Conservation (phyloP, 2,329 filamentous ascomycete genomes). For the Ophiostoma tasmaniense region DNA sequence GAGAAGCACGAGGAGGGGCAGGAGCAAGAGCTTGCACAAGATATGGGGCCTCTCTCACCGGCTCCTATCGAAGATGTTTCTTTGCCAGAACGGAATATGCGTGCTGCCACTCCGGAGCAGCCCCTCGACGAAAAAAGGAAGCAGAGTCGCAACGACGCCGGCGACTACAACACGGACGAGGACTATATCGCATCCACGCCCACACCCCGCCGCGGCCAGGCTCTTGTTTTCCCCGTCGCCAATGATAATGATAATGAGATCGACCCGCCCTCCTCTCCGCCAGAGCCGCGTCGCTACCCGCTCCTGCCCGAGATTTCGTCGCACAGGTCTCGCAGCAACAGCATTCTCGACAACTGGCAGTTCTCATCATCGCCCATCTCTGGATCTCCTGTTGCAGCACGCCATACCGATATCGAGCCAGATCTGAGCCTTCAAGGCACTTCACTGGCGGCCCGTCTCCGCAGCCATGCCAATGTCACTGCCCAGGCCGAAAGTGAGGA, state of each 20-base stretch:
- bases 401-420: conserved; percentile 23
- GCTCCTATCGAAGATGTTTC: conserved; percentile 8
- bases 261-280: conserved; percentile 51
- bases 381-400: conserved; percentile 38
- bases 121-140: conserved; percentile 20
- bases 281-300: conserved; percentile 44
- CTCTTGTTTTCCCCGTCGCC: conserved; percentile 35
- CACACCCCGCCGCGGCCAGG: conserved; percentile 49
- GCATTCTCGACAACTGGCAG: conserved; percentile 40
- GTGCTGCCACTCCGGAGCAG: conserved; percentile 39
- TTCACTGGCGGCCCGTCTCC: background rate
- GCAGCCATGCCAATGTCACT: background rate
- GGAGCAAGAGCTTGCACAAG: background rate
- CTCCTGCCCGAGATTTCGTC: conserved; percentile 45
- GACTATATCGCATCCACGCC: conserved; percentile 53
- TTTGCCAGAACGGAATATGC: conserved; percentile 20
- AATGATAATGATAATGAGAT: conserved; percentile 33
- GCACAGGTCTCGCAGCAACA: conserved; percentile 32
- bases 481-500: background rate
- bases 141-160: conserved; percentile 21
- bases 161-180: conserved; percentile 27
- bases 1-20: background rate
- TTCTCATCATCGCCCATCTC: conserved; percentile 48
- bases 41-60: conserved; percentile 1
- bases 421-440: conserved; percentile 16